Evolutionary conservation across 2,329 filamentous ascomycete genomes (phyloP).

Genomic region (Geosmithia putterillii): DNA sequence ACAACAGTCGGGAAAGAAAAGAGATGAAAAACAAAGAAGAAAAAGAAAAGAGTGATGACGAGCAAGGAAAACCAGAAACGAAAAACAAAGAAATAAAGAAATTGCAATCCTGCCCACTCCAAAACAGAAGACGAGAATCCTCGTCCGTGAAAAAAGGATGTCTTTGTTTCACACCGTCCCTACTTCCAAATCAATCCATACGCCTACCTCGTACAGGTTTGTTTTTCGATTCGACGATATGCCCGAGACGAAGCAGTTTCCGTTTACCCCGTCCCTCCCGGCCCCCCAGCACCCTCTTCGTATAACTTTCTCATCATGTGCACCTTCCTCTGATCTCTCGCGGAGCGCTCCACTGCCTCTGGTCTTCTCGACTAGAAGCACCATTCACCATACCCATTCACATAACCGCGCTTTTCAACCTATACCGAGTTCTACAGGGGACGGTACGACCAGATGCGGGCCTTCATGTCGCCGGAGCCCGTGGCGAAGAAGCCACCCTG

Average conservation of each 20-base stretch:
- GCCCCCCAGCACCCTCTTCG: neutral
- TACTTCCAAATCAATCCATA: neutral
- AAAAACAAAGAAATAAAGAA: neutral
- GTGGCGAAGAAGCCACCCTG: slow-evolving; percentile 84
- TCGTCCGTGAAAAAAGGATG: neutral
- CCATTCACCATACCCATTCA: too few relatives aligned
- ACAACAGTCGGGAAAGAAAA: neutral
- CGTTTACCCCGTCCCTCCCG: neutral
- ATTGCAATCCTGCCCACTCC: neutral
- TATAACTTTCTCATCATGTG: neutral
- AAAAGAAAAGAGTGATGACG: slow-evolving; percentile 1
- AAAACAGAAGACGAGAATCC: neutral
- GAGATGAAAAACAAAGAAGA: slow-evolving; percentile 1
- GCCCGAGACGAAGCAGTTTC: neutral
- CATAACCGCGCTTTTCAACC: neutral
- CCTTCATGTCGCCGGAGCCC: slow-evolving; percentile 93
- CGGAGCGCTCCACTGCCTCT: too few relatives aligned
- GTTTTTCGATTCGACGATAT: neutral
- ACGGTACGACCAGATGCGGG: slow-evolving; percentile 87
- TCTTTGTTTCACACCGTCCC: neutral
- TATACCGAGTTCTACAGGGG: slow-evolving; percentile 15
- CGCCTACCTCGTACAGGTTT: neutral
- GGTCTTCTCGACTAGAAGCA: too few relatives aligned
- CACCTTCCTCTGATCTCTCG: neutral
- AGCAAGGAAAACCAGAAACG: neutral